Evolutionary conservation across 2,329 filamentous ascomycete genomes (phyloP), one percentile per base, ranked within the genome.

Genomic region (Lasiodiplodia sp.): DNA sequence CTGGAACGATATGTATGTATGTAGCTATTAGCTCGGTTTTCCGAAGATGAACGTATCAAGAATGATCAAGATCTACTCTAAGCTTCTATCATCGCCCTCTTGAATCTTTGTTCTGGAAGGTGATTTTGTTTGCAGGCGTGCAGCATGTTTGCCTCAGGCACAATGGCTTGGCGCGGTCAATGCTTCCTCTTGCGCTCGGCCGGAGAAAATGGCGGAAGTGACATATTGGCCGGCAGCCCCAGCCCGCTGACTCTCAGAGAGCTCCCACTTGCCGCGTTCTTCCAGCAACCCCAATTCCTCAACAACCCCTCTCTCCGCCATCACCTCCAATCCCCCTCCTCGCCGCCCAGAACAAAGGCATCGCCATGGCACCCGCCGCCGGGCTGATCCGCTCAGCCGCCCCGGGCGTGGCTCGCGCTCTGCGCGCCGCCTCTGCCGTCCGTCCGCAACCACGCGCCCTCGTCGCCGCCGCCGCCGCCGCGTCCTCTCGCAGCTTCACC

Each of bases 121-220:
- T 44, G 1, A n/a, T 44, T 18, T 44, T 0, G 40, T 44, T 8
- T 18, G 34, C 12, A 16, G 2, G 16, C 1, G 12, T 14, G n/a
- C 3, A 40, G 6, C 31, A 12, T 60, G 23, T 2, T 11, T 64
- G 60, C 60, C 47, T 64, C 1, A 38, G 47, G 58, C 58, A 63
- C 7, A 1, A 7, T 3, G 3, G n/a, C 49, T 62, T 31, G 57
- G 56, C 56, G 56, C 44, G 28, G 37, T 23, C 37, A 49, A 18
- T 66, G 38, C 21, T 38, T n/a, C 40, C 11, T 57, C 18, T 21
- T 11, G n/a, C 44, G 44, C 44, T 51, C 53, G 53, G 38, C 52
- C 56, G 66, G 66, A 68, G 66, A 63, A 68, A 68, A 55, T 34
- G 56, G 57, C 57, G 57, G 57, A 53, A 60, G 66, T 60, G 56